Evolutionary conservation across 78 protist genomes (phyloP).

Genomic region (Protostelium mycophagum): DNA sequence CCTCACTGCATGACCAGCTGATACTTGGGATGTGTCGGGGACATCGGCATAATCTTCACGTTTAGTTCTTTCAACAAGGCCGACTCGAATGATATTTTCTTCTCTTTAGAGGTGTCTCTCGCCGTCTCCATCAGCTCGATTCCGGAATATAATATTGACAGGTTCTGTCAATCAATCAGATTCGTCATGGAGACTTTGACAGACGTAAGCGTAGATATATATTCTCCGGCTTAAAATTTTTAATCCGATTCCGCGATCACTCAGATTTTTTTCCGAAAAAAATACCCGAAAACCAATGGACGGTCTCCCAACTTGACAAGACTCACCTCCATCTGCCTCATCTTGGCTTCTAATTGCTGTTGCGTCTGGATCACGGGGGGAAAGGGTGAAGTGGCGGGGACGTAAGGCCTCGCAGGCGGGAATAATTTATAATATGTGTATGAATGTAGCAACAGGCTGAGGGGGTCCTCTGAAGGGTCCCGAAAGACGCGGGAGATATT

Average conservation of each 20-base stretch:
- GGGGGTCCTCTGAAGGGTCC: not conserved
- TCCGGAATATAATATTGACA: not conserved
- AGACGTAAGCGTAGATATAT: too few relatives aligned
- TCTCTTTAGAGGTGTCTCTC: not conserved
- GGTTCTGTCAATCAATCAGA: not conserved
- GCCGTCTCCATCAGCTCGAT: not conserved
- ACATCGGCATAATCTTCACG: not conserved
- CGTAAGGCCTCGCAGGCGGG: not conserved
- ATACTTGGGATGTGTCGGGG: not conserved
- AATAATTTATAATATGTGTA: not conserved
- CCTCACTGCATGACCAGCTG: not conserved
- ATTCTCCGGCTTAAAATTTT: too few relatives aligned
- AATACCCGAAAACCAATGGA: too few relatives aligned
- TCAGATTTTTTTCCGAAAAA: too few relatives aligned
- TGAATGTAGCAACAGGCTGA: not conserved
- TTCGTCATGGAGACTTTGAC: too few relatives aligned
- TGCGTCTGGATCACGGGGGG: not conserved
- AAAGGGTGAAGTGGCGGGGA: not conserved
- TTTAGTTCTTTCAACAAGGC: not conserved
- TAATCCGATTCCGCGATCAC: too few relatives aligned
- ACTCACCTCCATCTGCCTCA: not conserved
- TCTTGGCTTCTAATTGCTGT: not conserved
- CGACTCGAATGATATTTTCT: not conserved
- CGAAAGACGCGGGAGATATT: not conserved
- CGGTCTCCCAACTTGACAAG: too few relatives aligned